Percentiles rank a stretch among this genome's conserved stretches.
These are phyloP conservation scores for Phytophthora constricta DNA, from an alignment of 352 stramenopile genomes.

Conservation along the genomic window DNA sequence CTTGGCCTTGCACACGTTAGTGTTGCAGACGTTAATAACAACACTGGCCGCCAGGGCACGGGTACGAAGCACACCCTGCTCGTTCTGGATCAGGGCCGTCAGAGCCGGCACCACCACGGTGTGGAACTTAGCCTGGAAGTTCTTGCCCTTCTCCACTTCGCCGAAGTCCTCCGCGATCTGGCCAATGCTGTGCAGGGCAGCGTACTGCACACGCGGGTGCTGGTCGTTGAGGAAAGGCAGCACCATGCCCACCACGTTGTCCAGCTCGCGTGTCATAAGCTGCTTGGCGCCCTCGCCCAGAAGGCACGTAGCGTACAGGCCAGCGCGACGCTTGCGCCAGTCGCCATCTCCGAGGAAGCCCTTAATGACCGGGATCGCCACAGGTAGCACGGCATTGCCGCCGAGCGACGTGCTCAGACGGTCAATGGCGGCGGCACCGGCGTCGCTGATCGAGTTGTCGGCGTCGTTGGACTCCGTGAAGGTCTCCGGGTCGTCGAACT, in stretches of 20 bases:
- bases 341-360: slow-evolving; percentile 62
- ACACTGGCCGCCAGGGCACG: slow-evolving; percentile 79
- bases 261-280: slow-evolving; percentile 81
- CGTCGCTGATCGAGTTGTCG: slow-evolving; percentile 75
- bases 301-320: slow-evolving; percentile 79
- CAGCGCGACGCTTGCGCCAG: slow-evolving; percentile 81
- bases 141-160: slow-evolving; percentile 86
- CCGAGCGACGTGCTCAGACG: slow-evolving; percentile 76
- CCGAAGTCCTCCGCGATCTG: slow-evolving; percentile 87
- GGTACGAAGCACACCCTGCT: slow-evolving; percentile 73
- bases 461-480: slow-evolving; percentile 69
- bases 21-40: slow-evolving; percentile 89
- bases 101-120: slow-evolving; percentile 65
- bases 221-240: slow-evolving; percentile 72
- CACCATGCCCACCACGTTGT: slow-evolving; percentile 77
- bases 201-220: slow-evolving; percentile 84
- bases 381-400: slow-evolving; percentile 73
- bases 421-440: slow-evolving; percentile 78
- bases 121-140: slow-evolving; percentile 89
- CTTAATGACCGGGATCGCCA: slow-evolving; percentile 81
- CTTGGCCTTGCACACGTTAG: slow-evolving; percentile 84
- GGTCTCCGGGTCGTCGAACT: slow-evolving; percentile 85
- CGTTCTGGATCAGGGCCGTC: slow-evolving; percentile 67
- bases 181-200: slow-evolving; percentile 82
- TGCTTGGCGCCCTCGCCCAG: slow-evolving; percentile 80